These are phyloP conservation scores for Pseudogymnoascus sp. DNA, from an alignment of 2,329 filamentous ascomycete species.

Conservation along the genomic window DNA sequence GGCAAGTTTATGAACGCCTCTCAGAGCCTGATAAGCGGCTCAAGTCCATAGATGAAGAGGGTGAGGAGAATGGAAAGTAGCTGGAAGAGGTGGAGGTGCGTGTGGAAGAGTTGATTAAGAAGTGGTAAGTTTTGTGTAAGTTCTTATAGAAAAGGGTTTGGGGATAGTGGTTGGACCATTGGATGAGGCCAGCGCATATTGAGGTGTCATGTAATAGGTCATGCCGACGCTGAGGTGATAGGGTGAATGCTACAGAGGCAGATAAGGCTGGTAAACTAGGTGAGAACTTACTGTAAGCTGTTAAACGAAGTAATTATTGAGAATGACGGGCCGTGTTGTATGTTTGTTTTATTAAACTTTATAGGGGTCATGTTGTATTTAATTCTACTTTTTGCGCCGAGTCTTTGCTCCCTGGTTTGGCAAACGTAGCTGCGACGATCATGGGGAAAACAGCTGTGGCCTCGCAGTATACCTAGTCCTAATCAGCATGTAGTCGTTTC, in stretches of 20 bases:
- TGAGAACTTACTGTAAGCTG: background rate
- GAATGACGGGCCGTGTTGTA: background rate
- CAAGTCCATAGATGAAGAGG: background rate
- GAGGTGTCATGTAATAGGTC: too few relatives aligned
- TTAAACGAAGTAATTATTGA: background rate
- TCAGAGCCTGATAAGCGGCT: background rate
- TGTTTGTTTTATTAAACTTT: background rate
- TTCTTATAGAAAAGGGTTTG: background rate
- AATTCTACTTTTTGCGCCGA: conserved; percentile 1
- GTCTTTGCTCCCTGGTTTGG: conserved; percentile 32
- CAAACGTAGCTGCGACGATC: conserved; percentile 59
- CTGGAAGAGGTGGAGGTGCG: background rate
- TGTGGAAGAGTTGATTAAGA: background rate
- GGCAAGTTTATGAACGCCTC: background rate
- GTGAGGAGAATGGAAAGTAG: background rate
- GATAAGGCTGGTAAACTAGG: background rate
- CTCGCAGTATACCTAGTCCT: conserved; percentile 50
- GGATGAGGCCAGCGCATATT: background rate
- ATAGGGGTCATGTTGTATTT: conserved; percentile 7
- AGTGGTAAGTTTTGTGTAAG: background rate
- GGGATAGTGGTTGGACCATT: background rate
- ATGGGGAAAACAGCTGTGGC: conserved; percentile 57
- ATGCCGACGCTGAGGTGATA: too few relatives aligned
- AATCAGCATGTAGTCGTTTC: background rate
- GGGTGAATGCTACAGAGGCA: background rate